Conservation (phyloP, 192 early-diverging fungal species). For the Podila epicladia region DNA sequence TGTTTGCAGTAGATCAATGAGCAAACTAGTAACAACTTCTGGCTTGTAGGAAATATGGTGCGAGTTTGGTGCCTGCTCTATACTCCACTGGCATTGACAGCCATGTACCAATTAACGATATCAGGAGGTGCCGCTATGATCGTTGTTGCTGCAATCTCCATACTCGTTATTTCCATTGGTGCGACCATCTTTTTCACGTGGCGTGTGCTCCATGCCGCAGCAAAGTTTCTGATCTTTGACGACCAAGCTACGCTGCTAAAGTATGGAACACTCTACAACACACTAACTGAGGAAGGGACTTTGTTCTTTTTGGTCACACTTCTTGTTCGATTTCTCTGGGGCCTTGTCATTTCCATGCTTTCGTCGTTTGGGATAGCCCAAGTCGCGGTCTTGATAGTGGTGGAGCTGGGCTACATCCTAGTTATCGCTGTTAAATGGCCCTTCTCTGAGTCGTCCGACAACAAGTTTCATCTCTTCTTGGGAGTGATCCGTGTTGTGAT, state of each 20-base stretch:
- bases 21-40: not conserved
- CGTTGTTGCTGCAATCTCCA: constrained; percentile 24
- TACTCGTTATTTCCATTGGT: constrained; percentile 49
- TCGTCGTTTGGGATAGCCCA: constrained; percentile 57
- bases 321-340: constrained; percentile 49
- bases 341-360: constrained; percentile 48
- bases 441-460: constrained; percentile 47
- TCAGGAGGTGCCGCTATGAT: constrained; percentile 39
- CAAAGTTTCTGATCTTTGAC: constrained; percentile 39
- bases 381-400: constrained; percentile 43
- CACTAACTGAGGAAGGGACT: constrained; percentile 48
- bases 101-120: constrained; percentile 61
- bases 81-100: constrained; percentile 49
- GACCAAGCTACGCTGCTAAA: constrained; percentile 52
- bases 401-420: constrained; percentile 50
- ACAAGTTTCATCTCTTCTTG: constrained; percentile 49
- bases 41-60: constrained; percentile 47
- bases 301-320: constrained; percentile 49
- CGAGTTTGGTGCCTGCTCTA: constrained; percentile 50
- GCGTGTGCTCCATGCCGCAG: constrained; percentile 47
- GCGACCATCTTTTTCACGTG: constrained; percentile 45
- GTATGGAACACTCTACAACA: constrained; percentile 60
- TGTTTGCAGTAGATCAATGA: not conserved
- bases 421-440: constrained; percentile 54
- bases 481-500: constrained; percentile 42